Percentiles rank a stretch among this genome's conserved stretches.
These are phyloP conservation scores for Exidia glandulosa DNA, from an alignment of 768 basidiomycete species.

Conservation along the genomic window DNA sequence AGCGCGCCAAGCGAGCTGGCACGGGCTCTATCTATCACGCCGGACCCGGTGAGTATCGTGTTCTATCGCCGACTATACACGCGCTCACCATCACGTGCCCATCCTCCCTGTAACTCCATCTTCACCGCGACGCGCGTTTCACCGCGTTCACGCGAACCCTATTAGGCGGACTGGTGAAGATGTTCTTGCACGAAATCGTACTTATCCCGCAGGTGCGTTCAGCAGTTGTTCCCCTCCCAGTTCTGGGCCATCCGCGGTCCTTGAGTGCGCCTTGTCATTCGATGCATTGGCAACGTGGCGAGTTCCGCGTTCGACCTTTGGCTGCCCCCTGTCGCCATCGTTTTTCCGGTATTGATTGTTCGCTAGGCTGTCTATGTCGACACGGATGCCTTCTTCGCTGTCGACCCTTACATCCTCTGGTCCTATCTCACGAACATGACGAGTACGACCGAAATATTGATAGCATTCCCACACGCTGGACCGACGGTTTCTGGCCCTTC, in stretches of 20 bases:
- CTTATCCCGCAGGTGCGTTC: not conserved
- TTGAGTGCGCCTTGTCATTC: too few species aligned
- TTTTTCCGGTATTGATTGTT: too few species aligned
- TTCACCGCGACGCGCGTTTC: not conserved
- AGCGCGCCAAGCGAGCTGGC: constrained; percentile 7
- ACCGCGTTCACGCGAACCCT: not conserved
- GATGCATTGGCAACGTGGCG: too few species aligned
- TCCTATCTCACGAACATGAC: constrained; percentile 4
- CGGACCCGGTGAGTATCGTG: not conserved
- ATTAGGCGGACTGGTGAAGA: constrained; percentile 7
- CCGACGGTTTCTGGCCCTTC: constrained; percentile 4
- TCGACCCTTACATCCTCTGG: constrained; percentile 12
- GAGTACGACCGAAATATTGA: not conserved
- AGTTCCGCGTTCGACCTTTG: too few species aligned
- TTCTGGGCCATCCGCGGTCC: constrained; percentile 4
- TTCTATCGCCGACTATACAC: not conserved
- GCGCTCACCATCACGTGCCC: not conserved
- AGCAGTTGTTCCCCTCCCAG: too few species aligned
- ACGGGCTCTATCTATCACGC: constrained; percentile 5
- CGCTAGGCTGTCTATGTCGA: constrained; percentile 11
- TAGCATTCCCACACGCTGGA: constrained; percentile 11
- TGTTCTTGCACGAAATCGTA: constrained; percentile 11
- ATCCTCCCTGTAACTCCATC: not conserved
- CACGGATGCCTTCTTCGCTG: constrained; percentile 11
- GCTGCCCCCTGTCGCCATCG: too few species aligned